These are phyloP conservation scores for Spizellomyces sp. DNA, from an alignment of 192 early-diverging fungal species.

Conservation along the genomic window DNA sequence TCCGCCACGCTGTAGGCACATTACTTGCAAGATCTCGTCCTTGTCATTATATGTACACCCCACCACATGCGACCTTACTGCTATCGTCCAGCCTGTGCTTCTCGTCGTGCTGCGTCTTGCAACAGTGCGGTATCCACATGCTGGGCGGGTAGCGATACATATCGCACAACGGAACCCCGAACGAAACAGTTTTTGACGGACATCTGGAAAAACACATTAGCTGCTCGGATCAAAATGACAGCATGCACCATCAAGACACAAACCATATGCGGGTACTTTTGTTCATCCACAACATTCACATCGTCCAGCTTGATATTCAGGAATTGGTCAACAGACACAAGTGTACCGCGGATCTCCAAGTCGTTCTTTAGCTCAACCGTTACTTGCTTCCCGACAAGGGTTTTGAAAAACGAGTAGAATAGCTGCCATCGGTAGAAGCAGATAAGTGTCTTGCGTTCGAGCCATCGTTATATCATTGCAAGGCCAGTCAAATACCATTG, in stretches of 20 bases:
- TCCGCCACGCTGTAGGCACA: too few species aligned
- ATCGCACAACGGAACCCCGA: slow-evolving; percentile 97
- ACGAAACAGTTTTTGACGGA: slow-evolving; percentile 99
- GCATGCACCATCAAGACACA: background rate
- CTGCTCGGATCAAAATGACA: too few species aligned
- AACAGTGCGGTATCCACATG: slow-evolving; percentile 93
- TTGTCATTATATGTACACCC: too few species aligned
- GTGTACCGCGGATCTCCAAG: slow-evolving; percentile 84
- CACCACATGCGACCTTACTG: background rate
- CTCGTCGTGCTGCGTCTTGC: slow-evolving; percentile 94
- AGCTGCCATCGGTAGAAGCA: slow-evolving; percentile 54
- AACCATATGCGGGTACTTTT: slow-evolving; percentile 96
- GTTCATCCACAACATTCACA: slow-evolving; percentile 79
- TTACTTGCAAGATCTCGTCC: too few species aligned
- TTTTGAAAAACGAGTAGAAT: slow-evolving; percentile 99
- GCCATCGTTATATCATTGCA: too few species aligned
- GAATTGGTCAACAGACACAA: slow-evolving; percentile 99
- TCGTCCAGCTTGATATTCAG: slow-evolving; percentile 98
- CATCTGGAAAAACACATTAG: slow-evolving; percentile 52
- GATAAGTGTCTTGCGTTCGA: too few species aligned
- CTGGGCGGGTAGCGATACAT: slow-evolving; percentile 85
- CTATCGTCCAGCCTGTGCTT: slow-evolving; percentile 63
- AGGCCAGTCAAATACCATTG: too few species aligned
- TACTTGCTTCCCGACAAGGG: slow-evolving; percentile 91
- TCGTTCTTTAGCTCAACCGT: slow-evolving; percentile 99